Evolutionary conservation across 305 asterid species (phyloP).

Genomic region (Coffea humblotiana): DNA sequence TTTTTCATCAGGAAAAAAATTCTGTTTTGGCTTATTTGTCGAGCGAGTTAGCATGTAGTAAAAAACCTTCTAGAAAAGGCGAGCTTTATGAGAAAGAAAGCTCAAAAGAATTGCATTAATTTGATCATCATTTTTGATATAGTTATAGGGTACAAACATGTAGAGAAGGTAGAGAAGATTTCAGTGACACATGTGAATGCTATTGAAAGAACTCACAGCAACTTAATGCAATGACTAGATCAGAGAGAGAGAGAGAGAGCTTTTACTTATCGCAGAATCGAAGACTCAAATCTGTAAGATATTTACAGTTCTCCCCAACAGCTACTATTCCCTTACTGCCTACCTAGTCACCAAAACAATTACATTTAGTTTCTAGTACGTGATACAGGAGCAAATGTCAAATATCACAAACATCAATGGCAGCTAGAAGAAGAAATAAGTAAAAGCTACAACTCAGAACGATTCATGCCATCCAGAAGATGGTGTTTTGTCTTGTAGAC

Average conservation of each 20-base stretch:
- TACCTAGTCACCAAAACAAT: conserved; percentile 47
- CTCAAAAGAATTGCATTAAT: neutral
- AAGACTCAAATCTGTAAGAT: conserved; percentile 76
- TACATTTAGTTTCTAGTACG: neutral
- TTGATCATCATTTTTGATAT: neutral
- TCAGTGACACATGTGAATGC: neutral
- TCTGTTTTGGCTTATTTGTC: neutral
- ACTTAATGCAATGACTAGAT: conserved; percentile 9
- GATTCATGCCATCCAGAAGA: neutral
- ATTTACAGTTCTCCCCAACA: conserved; percentile 76
- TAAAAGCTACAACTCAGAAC: neutral
- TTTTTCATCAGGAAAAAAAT: too few species aligned
- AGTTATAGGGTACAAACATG: neutral
- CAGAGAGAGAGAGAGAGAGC: conserved; percentile 6
- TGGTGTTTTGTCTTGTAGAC: neutral
- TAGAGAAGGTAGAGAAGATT: neutral
- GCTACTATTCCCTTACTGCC: conserved; percentile 76
- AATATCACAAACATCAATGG: neutral
- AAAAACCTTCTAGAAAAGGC: neutral
- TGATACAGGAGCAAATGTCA: neutral
- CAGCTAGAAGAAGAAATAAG: neutral
- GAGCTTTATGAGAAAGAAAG: neutral
- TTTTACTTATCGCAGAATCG: conserved; percentile 81
- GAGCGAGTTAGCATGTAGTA: neutral
- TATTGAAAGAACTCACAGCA: neutral